phyloP scores from a whole-genome alignment of 345 rosid species.

The Fremontodendron californicum region DNA sequence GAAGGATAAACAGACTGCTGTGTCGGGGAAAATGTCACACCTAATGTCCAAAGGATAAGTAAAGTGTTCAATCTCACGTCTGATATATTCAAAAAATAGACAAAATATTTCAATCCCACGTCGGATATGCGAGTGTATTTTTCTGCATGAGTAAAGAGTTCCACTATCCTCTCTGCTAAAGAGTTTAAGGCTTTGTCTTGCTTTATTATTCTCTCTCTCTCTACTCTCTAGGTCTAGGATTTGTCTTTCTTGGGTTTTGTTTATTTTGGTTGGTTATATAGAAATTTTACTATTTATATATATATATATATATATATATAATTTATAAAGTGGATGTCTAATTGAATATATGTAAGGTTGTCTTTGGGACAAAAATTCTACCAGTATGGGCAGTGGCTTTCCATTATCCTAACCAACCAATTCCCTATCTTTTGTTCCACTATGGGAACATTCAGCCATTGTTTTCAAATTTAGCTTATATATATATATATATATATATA shows the following conservation, averaged over 20 bases:
- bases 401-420: constrained; percentile 1
- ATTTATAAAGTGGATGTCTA: constrained; percentile 1
- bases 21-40: no score
- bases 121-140: neutral
- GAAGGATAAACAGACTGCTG: no score
- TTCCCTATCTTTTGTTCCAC: constrained; percentile 14
- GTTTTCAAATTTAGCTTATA: constrained; percentile 11
- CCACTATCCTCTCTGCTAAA: constrained; percentile 20
- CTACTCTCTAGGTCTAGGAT: neutral
- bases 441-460: constrained; percentile 13
- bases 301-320: no score
- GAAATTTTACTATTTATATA: neutral
- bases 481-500: neutral
- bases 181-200: constrained; percentile 24
- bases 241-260: constrained; percentile 33
- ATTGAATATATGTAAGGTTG: neutral
- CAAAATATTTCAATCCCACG: no score
- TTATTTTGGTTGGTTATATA: neutral
- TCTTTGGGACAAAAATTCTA: constrained; percentile 17
- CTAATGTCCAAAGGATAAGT: no score
- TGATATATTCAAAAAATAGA: no score
- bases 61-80: no score
- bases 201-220: constrained; percentile 1
- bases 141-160: constrained; percentile 25
- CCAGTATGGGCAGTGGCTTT: constrained; percentile 19